Evolutionary conservation across 257 asterid species (phyloP), one percentile per base, ranked within the genome.

Genomic region (Fraxinus quadrangulata): DNA sequence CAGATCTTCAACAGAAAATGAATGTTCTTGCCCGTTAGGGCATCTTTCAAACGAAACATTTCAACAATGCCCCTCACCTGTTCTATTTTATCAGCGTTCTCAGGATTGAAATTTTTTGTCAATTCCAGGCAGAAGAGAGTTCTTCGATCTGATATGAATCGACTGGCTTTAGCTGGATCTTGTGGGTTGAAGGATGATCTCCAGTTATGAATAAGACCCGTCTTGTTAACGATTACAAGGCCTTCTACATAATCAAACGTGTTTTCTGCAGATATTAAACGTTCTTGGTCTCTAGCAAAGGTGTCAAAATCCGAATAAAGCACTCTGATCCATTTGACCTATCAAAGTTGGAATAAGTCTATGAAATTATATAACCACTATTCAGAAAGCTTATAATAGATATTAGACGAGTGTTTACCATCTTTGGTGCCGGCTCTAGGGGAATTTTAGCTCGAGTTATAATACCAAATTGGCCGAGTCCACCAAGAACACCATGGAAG

Each of bases 271-370:
- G 93, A 80, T 79, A 91, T 94, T 42, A 94, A 76, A 30, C 51
- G 65, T 89, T 94, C 99, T 67, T 92, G 99, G 77, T 94, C 97
- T 70, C 86, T 87, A 6, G 90, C 74, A 66, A 94, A 94, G 51
- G 83, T 82, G 19, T 87, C 45, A 89, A 94, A 94, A 74, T 92
- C 96, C 26, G 95, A 88, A 70, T 94, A 94, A 9, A 94, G 86
- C 71, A 89, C 89, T 81, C 96, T 83, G 71, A 94, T 91, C 99
- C 97, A 92, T 78, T 93, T 94, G 81, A 92, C 99, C 99, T 94
- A 89, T 77, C 56, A 31, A 81, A 28, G 71, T 80, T 67, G 14
- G 75, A 23, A 56, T 10, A 79, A 70, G 69, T 24, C 79, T 56
- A 77, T 28, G 65, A 13, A 75, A 56, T 33, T 39, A 77, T 49